Evolutionary conservation across 495 filamentous ascomycete genomes (phyloP), one percentile per base, ranked within the genome.

Genomic region (Penicillium canariense): DNA sequence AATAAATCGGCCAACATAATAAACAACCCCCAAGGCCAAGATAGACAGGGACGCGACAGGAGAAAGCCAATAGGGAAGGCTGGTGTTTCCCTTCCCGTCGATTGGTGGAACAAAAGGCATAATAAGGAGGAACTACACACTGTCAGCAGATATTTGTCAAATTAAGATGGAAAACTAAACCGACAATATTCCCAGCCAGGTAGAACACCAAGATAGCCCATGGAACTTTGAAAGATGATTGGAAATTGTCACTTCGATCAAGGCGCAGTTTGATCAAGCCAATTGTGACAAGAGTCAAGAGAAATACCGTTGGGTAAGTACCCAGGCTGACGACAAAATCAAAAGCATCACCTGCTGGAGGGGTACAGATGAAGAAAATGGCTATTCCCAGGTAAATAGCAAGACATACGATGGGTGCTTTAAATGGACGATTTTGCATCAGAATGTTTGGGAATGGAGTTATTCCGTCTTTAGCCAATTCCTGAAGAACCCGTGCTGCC

Each of bases 311-410:
- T 2, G 67, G 67, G 58, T 89, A 89, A 0, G 81, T 83, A 55
- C 84, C 80, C 1, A 87, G 78, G 25, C 84, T 78, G 15, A 87
- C 69, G 52, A 89, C 85, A 57, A 89, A 88, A 30, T 80, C 78
- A 61, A 87, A 89, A 1, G 84, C 82, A 54, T 84, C 77, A 10
- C 75, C 71, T 10, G 77, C 76, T 5, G 84, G 81, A 15, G 83
- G 84, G 3, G 86, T 74, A 36, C 73, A 68, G 46, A 87, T 86
- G 22, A 87, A 81, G 1, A 86, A 65, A 1, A 85, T 62, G 0
- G 83, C 85, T 0, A 84, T 82, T 40, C 84, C 77, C 48, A 79
- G 83, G 54, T 88, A 84, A 0, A 85, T 73, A 9, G 84, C 69
- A 0, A 89, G 71, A 0, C 78, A 81, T 0, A 78, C 76, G 11